phyloP scores from a whole-genome alignment of 2,329 filamentous ascomycete species.

The Microdochium trichocladiopsis region DNA sequence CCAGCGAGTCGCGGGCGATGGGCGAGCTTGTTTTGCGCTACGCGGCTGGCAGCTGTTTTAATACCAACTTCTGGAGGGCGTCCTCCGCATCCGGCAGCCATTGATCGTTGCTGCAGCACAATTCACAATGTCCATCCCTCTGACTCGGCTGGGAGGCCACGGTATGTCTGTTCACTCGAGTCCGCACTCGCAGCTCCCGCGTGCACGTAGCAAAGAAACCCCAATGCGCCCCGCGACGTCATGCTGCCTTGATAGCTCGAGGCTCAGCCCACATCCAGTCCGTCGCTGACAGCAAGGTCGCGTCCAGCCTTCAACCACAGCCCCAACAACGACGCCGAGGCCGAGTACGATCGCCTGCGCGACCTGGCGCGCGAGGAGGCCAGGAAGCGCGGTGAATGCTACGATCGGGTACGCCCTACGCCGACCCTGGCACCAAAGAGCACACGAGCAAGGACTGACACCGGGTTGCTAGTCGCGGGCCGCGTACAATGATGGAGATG shows the following conservation, averaged over 20 bases:
- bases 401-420: constrained; percentile 53
- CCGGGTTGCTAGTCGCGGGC: constrained; percentile 57
- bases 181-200: background rate
- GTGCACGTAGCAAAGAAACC: background rate
- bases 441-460: too few relatives aligned
- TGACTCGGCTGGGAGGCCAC: constrained; percentile 14
- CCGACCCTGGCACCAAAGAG: too few relatives aligned
- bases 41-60: background rate
- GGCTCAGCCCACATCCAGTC: background rate
- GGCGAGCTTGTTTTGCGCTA: background rate
- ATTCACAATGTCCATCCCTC: constrained; percentile 13
- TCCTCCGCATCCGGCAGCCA: background rate
- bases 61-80: background rate
- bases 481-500: constrained; percentile 79
- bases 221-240: background rate
- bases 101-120: background rate
- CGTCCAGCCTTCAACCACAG: constrained; percentile 67
- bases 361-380: constrained; percentile 77
- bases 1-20: constrained; percentile 1
- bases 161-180: constrained; percentile 8
- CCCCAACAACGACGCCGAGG: constrained; percentile 61
- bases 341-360: constrained; percentile 87
- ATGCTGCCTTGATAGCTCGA: background rate
- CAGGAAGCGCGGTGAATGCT: constrained; percentile 69
- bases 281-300: background rate